These are phyloP conservation scores for Phlebiopsis flavidoalba DNA, from an alignment of 768 basidiomycete species.

Conservation along the genomic window DNA sequence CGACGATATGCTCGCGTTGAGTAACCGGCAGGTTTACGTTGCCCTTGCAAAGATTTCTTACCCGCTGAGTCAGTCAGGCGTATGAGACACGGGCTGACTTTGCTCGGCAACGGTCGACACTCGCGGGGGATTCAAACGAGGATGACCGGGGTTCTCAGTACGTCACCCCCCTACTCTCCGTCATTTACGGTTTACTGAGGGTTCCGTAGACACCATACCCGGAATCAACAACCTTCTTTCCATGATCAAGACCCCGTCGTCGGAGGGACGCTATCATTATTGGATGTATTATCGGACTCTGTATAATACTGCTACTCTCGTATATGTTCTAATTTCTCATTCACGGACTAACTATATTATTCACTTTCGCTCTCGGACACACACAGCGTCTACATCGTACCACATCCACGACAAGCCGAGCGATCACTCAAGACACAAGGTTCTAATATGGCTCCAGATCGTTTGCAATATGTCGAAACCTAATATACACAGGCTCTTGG, in stretches of 20 bases:
- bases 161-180: constrained; percentile 22
- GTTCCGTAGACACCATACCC: constrained; percentile 71
- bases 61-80: constrained; percentile 65
- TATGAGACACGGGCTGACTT: constrained; percentile 97
- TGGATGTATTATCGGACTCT: constrained; percentile 83
- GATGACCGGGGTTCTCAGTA: constrained; percentile 81
- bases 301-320: constrained; percentile 56
- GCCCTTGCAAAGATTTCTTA: constrained; percentile 5
- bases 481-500: background rate
- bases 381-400: too few species aligned
- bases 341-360: background rate
- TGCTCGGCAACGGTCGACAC: constrained; percentile 66
- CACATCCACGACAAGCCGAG: background rate
- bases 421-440: background rate
- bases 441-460: too few species aligned
- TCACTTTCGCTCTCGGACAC: background rate
- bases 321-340: constrained; percentile 32
- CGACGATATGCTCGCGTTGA: constrained; percentile 83
- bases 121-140: constrained; percentile 79
- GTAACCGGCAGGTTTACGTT: constrained; percentile 21
- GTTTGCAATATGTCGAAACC: too few species aligned
- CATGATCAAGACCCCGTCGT: constrained; percentile 91
- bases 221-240: constrained; percentile 86
- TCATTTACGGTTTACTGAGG: background rate
- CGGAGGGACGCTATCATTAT: constrained; percentile 87